Percentiles rank a stretch among this genome's conserved stretches.
These are phyloP conservation scores for Amaranthus tricolor DNA, from an alignment of 179 eudicot species.

Conservation along the genomic window DNA sequence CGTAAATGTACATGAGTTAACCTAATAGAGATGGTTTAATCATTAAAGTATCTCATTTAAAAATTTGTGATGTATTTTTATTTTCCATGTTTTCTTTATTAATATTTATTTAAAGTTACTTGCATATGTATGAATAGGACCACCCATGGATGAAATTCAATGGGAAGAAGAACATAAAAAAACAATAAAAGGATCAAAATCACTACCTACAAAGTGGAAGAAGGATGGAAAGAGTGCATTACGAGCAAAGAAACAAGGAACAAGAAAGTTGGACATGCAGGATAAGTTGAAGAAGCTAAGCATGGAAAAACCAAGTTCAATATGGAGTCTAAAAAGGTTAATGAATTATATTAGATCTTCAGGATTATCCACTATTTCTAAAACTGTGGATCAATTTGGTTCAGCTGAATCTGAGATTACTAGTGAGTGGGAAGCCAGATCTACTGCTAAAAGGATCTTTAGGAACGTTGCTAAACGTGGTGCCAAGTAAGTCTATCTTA, in stretches of 20 bases:
- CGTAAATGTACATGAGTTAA: too few species aligned
- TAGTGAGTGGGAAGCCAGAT: conserved; percentile 69
- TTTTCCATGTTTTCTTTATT: too few species aligned
- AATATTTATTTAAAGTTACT: too few species aligned
- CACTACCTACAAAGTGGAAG: conserved; percentile 49
- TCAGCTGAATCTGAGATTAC: conserved; percentile 56
- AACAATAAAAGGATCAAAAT: conserved; percentile 30
- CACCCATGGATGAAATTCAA: conserved; percentile 42
- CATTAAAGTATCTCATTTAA: too few species aligned
- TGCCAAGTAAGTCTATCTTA: conserved; percentile 43
- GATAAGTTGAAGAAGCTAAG: conserved; percentile 54
- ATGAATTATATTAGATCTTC: conserved; percentile 43
- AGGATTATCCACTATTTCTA: conserved; percentile 54
- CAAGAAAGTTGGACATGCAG: conserved; percentile 39
- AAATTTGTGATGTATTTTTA: too few species aligned
- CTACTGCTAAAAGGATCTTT: conserved; percentile 60
- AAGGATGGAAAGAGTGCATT: conserved; percentile 28
- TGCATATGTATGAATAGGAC: conserved; percentile 28
- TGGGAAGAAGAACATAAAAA: conserved; percentile 27
- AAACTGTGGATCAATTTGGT: conserved; percentile 51
- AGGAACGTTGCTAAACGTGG: conserved; percentile 59
- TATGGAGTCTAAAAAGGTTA: conserved; percentile 63
- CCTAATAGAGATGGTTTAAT: too few species aligned
- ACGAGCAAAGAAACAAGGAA: conserved; percentile 38
- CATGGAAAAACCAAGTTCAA: conserved; percentile 42